These are phyloP conservation scores for Mortierella sp. DNA, from an alignment of 371 early-diverging fungal species.

Conservation along the genomic window DNA sequence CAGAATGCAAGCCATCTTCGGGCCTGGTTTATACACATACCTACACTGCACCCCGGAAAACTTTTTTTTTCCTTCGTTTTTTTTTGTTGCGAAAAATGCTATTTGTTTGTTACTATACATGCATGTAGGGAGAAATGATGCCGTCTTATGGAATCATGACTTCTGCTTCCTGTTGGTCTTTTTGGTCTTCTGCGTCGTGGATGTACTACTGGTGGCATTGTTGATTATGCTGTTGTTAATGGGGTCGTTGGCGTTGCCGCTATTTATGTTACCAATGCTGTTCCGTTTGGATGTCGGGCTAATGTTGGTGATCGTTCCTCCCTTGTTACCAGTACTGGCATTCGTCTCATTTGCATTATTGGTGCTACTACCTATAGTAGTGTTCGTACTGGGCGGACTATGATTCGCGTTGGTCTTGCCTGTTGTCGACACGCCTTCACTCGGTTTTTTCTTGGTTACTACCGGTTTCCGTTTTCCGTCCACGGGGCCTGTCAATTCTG, in stretches of 20 bases:
- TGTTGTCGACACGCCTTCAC: not conserved
- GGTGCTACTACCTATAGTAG: not conserved
- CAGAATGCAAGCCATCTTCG: no score
- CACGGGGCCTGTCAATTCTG: no score
- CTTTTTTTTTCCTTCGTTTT: no score
- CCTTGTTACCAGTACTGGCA: not conserved
- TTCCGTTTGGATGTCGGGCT: constrained; percentile 1
- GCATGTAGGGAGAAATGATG: no score
- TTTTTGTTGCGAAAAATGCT: no score
- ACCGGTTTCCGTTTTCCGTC: no score
- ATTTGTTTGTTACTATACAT: no score
- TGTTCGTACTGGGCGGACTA: no score
- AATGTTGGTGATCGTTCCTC: not conserved
- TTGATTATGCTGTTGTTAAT: constrained; percentile 2
- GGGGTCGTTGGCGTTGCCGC: not conserved
- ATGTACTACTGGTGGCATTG: constrained; percentile 2
- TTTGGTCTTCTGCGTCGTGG: constrained; percentile 12
- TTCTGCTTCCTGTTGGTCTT: constrained; percentile 25
- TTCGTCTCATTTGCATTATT: not conserved
- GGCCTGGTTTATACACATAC: no score
- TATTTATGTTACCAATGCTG: not conserved
- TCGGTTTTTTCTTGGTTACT: not conserved
- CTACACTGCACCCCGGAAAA: no score
- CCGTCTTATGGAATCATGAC: constrained; percentile 1
- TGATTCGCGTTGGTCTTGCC: constrained; percentile 2